These are phyloP conservation scores for Musa troglodytarum DNA, from an alignment of 176 grass and related monocot species.

Conservation along the genomic window DNA sequence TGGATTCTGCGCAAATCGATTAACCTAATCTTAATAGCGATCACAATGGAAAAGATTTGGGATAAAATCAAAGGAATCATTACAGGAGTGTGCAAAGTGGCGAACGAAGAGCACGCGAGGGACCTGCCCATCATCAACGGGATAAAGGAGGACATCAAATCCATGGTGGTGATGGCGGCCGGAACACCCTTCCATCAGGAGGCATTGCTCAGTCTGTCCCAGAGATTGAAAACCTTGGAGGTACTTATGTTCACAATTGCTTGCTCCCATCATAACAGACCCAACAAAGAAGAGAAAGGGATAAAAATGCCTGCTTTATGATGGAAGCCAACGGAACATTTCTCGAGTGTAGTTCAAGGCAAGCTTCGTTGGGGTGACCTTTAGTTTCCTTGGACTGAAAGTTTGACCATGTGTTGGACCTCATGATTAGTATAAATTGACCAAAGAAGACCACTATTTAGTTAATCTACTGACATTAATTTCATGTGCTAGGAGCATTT, in stretches of 20 bases:
- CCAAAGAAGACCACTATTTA: not conserved
- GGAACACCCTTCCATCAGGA: conserved; percentile 67
- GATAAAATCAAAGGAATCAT: conserved; percentile 9
- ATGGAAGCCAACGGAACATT: too few relatives aligned
- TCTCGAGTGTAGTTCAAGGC: too few relatives aligned
- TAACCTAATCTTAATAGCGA: conserved; percentile 7
- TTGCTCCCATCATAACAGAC: not conserved
- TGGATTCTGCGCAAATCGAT: too few relatives aligned
- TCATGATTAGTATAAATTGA: too few relatives aligned
- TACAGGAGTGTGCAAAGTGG: conserved; percentile 67
- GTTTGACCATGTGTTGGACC: too few relatives aligned
- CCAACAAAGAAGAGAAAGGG: too few relatives aligned
- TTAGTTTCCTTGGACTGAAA: too few relatives aligned
- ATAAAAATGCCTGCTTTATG: too few relatives aligned
- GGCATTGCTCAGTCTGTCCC: conserved; percentile 63
- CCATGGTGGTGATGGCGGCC: conserved; percentile 62
- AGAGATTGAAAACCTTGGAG: conserved; percentile 70
- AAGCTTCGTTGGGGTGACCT: too few relatives aligned
- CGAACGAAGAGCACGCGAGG: conserved; percentile 79
- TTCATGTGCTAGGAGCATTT: conserved; percentile 56
- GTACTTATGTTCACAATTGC: conserved; percentile 27
- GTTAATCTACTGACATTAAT: not conserved
- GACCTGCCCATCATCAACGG: conserved; percentile 98
- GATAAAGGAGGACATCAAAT: conserved; percentile 99
- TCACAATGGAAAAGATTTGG: conserved; percentile 2